phyloP scores from a whole-genome alignment of 805 yeast species.

The Candida odintsovae region DNA sequence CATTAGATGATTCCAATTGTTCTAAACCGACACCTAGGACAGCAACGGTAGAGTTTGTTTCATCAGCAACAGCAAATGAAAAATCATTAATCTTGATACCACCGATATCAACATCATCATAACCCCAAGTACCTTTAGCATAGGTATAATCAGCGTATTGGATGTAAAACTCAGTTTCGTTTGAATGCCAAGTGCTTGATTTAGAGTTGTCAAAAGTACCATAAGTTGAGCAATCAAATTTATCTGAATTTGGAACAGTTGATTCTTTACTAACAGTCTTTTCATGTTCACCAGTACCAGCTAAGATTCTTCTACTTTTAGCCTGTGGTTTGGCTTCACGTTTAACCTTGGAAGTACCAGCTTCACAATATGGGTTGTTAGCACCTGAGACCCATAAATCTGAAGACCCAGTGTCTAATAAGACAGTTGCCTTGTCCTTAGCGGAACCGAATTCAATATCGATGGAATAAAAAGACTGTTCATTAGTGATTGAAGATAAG shows the following conservation, averaged over 20 bases:
- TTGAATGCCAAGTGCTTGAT: slow-evolving; percentile 22
- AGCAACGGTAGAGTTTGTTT: slow-evolving; percentile 51
- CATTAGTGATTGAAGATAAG: not conserved
- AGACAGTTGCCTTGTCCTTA: slow-evolving; percentile 20
- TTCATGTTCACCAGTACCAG: not conserved
- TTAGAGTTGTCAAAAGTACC: slow-evolving; percentile 19
- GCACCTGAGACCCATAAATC: slow-evolving; percentile 29
- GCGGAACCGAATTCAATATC: slow-evolving; percentile 9
- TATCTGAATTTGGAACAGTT: not conserved
- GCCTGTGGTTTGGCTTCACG: not conserved
- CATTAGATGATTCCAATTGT: slow-evolving; percentile 52
- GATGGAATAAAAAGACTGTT: slow-evolving; percentile 10
- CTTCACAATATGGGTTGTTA: slow-evolving; percentile 24
- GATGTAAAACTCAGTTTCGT: slow-evolving; percentile 29
- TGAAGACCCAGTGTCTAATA: slow-evolving; percentile 31
- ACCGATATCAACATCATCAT: slow-evolving; percentile 49
- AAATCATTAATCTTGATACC: slow-evolving; percentile 40
- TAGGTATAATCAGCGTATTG: slow-evolving; percentile 43
- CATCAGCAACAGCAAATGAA: slow-evolving; percentile 63
- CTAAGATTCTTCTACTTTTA: too few species aligned
- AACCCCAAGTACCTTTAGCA: slow-evolving; percentile 55
- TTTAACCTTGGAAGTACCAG: not conserved
- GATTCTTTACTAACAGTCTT: not conserved
- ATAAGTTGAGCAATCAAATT: slow-evolving; percentile 31
- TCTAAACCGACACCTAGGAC: slow-evolving; percentile 65